Evolutionary conservation across 352 stramenopile species (phyloP), one percentile per base, ranked within the genome.

Genomic region (Phytophthora europaea): DNA sequence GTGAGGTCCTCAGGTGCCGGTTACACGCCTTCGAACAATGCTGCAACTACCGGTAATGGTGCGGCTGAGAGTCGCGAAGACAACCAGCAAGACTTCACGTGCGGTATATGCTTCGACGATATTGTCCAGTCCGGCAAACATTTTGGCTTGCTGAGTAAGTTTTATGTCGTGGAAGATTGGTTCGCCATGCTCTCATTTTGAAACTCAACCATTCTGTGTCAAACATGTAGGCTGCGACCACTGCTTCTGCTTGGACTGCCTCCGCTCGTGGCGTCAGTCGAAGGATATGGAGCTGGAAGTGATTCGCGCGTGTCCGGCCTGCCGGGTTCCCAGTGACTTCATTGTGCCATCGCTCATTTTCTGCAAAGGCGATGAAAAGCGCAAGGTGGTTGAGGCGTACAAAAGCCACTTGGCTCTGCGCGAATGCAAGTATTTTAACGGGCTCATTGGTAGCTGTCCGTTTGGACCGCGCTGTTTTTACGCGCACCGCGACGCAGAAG

Each of bases 51-150:
- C 23, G 23, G 23, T 28, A 43, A 6, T 55, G 34, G 67, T 34
- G 28, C 52, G 0, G 16, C 43, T 36, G 33, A 36, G 15, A 59
- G n/a, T 52, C 47, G 16, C 3, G 60, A 58, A 9, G 57, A 45
- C 15, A 82, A 83, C 36, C 72, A 87, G 22, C 70, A 82, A 22
- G 83, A 91, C 57, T 88, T 82, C 45, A 93, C 82, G 26, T 94
- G 88, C 53, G 88, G 88, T n/a, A 89, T 94, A 33, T 94, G 88
- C 79, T 93, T 94, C 60, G 88, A 94, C 61, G 88, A 94, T 60
- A 88, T 94, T 38, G 86, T 94, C 23, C 73, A 93, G 59, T 82
- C 72, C 10, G 85, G 86, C 68, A 94, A 94, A 67, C 74, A 92
- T 56, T 94, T 94, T 79, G 88, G 88, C 0, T 79, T 94, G n/a